Conservation (phyloP, 129 eudicot genomes). For the Chrysanthemum seticuspe region DNA sequence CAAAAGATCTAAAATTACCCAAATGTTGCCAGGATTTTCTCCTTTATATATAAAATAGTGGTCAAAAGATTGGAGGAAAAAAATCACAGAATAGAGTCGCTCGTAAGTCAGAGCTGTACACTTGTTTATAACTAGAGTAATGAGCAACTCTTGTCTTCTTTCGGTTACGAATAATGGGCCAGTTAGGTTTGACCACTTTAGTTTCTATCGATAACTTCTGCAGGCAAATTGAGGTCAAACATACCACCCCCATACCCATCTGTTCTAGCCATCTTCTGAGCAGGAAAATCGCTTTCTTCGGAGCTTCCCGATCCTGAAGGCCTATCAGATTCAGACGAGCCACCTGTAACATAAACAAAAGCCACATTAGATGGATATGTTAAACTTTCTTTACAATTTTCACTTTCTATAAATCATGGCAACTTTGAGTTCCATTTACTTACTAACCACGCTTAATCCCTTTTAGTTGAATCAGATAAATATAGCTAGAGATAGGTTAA, state of each 20-base stretch:
- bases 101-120: slow-evolving; percentile 39
- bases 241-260: slow-evolving; percentile 39
- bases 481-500: background rate
- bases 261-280: slow-evolving; percentile 57
- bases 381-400: background rate
- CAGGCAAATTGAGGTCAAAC: slow-evolving; percentile 91
- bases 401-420: slow-evolving; percentile 11
- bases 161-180: background rate
- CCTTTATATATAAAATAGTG: slow-evolving; percentile 13
- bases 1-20: background rate
- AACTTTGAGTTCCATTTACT: background rate
- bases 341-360: slow-evolving; percentile 38
- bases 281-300: slow-evolving; percentile 45
- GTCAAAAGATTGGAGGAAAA: slow-evolving; percentile 8
- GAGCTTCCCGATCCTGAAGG: slow-evolving; percentile 72
- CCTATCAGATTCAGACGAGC: slow-evolving; percentile 37
- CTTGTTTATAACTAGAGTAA: slow-evolving; percentile 20
- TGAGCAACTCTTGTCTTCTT: slow-evolving; percentile 23
- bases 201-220: slow-evolving; percentile 45
- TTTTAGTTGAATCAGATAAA: background rate
- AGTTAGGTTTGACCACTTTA: slow-evolving; percentile 16
- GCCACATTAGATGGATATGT: background rate
- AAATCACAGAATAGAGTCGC: slow-evolving; percentile 30
- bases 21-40: background rate
- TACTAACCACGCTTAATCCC: background rate